Evolutionary conservation across 2,329 filamentous ascomycete genomes (phyloP).

Genomic region (Colletotrichum chlorophyti): DNA sequence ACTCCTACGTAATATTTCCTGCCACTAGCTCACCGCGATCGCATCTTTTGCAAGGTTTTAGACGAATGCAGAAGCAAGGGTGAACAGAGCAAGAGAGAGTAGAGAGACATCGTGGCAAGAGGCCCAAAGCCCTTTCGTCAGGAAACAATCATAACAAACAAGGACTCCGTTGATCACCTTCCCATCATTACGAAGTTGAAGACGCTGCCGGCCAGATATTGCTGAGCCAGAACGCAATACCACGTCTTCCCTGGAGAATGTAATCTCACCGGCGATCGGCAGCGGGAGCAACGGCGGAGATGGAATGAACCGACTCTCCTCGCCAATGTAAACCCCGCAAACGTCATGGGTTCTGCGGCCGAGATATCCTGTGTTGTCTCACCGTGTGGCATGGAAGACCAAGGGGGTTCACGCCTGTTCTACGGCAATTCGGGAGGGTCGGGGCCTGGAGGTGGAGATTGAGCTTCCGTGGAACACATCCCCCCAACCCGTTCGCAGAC

Average conservation of each 20-base stretch:
- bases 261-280: constrained; percentile 18
- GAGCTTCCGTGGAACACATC: not conserved
- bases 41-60: not conserved
- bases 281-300: constrained; percentile 18
- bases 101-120: not conserved
- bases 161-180: not conserved
- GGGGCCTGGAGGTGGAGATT: constrained; percentile 1
- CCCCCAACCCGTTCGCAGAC: constrained; percentile 24
- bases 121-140: not conserved
- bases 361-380: constrained; percentile 10
- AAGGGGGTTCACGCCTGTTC: constrained; percentile 1
- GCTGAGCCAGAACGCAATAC: not conserved
- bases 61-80: constrained; percentile 14
- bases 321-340: constrained; percentile 10
- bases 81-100: not conserved
- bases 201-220: constrained; percentile 9
- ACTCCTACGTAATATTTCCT: not conserved
- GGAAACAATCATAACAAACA: not conserved
- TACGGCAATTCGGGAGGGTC: not conserved
- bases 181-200: no score
- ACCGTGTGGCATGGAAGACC: not conserved
- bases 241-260: constrained; percentile 1
- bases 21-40: not conserved
- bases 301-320: constrained; percentile 11
- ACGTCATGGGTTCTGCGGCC: constrained; percentile 20